A percentile compares a stretch with the other conserved stretches of the same genome.
Evolutionary conservation across 352 stramenopile genomes (phyloP).

Genomic region (Phytophthora gonapodyides): DNA sequence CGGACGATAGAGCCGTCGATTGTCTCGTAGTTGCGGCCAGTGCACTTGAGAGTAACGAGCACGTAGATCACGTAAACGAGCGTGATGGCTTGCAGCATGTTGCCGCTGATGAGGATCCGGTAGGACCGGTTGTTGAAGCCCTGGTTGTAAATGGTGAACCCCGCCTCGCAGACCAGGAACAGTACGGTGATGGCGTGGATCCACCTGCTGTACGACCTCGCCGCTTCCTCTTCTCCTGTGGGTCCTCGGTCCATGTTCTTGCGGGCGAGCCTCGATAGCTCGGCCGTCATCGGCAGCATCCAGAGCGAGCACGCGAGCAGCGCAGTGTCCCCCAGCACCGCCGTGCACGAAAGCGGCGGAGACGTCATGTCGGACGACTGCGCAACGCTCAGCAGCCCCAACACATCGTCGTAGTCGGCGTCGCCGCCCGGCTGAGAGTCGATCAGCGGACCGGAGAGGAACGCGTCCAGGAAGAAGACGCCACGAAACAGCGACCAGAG

Average conservation of each 20-base stretch:
- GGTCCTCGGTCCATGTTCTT: conserved; percentile 48
- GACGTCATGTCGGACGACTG: conserved; percentile 43
- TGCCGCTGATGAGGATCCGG: conserved; percentile 46
- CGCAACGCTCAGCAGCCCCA: conserved; percentile 45
- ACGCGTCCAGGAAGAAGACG: conserved; percentile 50
- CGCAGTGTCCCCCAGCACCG: conserved; percentile 46
- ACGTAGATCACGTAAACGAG: conserved; percentile 46
- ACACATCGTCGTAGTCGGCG: conserved; percentile 41
- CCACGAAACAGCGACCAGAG: conserved; percentile 61
- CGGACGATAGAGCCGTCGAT: conserved; percentile 47
- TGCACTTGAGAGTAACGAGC: conserved; percentile 49
- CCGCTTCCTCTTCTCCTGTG: conserved; percentile 25
- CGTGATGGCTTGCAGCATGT: conserved; percentile 48
- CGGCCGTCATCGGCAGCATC: conserved; percentile 54
- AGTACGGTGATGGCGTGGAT: conserved; percentile 39
- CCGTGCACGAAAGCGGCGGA: conserved; percentile 45
- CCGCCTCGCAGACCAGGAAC: conserved; percentile 43
- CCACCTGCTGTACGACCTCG: conserved; percentile 40
- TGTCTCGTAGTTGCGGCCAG: conserved; percentile 55
- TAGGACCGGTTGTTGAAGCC: conserved; percentile 43
- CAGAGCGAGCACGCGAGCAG: conserved; percentile 50
- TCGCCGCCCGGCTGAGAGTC: conserved; percentile 6
- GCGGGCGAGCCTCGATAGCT: conserved; percentile 47
- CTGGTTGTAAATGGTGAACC: conserved; percentile 46
- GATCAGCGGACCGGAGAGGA: conserved; percentile 24